These are phyloP conservation scores for Candida sakaeoensis DNA, from an alignment of 805 yeast genomes.

Conservation along the genomic window DNA sequence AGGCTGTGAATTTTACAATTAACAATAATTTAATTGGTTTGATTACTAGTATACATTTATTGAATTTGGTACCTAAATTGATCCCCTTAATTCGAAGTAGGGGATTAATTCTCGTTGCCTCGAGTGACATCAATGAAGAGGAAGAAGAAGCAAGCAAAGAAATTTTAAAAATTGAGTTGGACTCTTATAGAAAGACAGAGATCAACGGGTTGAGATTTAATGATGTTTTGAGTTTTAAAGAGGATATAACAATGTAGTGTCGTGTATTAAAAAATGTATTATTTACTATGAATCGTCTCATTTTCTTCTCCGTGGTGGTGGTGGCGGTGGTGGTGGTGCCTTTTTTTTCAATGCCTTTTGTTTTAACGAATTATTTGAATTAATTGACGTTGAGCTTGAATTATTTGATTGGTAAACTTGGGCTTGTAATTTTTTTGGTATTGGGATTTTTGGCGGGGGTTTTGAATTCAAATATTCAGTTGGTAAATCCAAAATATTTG, in stretches of 20 bases:
- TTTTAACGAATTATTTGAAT: slow-evolving; percentile 16
- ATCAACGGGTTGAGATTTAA: slow-evolving; percentile 67
- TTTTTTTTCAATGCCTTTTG: slow-evolving; percentile 30
- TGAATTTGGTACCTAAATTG: slow-evolving; percentile 70
- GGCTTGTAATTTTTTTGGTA: slow-evolving; percentile 4
- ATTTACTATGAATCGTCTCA: background rate
- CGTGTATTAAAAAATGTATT: too few relatives aligned
- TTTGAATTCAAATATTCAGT: slow-evolving; percentile 25
- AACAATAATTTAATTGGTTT: slow-evolving; percentile 83
- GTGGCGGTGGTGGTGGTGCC: slow-evolving; percentile 41
- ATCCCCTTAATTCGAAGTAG: slow-evolving; percentile 70
- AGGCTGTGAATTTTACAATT: slow-evolving; percentile 76
- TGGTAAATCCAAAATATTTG: slow-evolving; percentile 30
- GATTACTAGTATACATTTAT: slow-evolving; percentile 66
- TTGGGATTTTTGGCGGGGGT: slow-evolving; percentile 17
- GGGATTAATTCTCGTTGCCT: slow-evolving; percentile 82
- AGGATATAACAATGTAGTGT: slow-evolving; percentile 39
- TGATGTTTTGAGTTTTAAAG: slow-evolving; percentile 64
- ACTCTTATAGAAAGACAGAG: slow-evolving; percentile 39
- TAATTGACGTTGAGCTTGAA: slow-evolving; percentile 16
- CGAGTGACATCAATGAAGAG: slow-evolving; percentile 36
- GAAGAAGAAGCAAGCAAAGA: slow-evolving; percentile 25
- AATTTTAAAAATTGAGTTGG: slow-evolving; percentile 28
- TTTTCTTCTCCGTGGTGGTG: slow-evolving; percentile 21
- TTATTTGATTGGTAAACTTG: slow-evolving; percentile 12